Conservation (phyloP, 768 basidiomycete species). For the Dendrothele bispora region DNA sequence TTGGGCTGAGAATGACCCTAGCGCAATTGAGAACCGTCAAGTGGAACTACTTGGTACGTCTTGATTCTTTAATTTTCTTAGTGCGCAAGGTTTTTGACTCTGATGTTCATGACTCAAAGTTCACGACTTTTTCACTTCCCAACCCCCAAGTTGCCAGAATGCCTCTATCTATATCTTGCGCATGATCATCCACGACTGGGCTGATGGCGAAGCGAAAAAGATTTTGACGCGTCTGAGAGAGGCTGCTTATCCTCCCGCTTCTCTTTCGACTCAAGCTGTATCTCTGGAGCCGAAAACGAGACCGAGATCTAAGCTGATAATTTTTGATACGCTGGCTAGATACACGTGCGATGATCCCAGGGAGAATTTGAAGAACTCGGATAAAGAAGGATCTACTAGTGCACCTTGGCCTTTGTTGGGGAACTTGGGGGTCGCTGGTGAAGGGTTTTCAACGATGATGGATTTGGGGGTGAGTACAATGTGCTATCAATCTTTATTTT, state of each 20-base stretch:
- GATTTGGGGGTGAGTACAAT: not conserved
- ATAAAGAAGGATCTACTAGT: no score
- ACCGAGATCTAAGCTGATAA: constrained; percentile 20
- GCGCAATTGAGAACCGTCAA: constrained; percentile 20
- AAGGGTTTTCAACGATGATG: not conserved
- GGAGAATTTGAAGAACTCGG: no score
- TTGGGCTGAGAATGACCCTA: constrained; percentile 24
- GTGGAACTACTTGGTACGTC: constrained; percentile 17
- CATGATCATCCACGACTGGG: constrained; percentile 32
- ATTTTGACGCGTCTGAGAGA: constrained; percentile 24
- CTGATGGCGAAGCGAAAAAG: constrained; percentile 17
- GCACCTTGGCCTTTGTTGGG: not conserved
- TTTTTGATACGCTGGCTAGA: constrained; percentile 20
- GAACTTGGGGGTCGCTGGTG: not conserved
- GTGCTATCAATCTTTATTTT: no score
- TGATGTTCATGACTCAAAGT: constrained; percentile 6
- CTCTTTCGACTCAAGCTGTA: no score
- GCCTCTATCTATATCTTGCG: constrained; percentile 28
- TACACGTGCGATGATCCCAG: constrained; percentile 5
- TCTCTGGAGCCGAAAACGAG: no score
- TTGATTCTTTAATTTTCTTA: not conserved
- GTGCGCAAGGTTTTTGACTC: not conserved
- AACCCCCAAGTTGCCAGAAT: constrained; percentile 24
- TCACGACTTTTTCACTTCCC: constrained; percentile 32
- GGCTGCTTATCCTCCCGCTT: no score